Evolutionary conservation across 768 basidiomycete species (phyloP).

Genomic region (Lentinula guzmanii): DNA sequence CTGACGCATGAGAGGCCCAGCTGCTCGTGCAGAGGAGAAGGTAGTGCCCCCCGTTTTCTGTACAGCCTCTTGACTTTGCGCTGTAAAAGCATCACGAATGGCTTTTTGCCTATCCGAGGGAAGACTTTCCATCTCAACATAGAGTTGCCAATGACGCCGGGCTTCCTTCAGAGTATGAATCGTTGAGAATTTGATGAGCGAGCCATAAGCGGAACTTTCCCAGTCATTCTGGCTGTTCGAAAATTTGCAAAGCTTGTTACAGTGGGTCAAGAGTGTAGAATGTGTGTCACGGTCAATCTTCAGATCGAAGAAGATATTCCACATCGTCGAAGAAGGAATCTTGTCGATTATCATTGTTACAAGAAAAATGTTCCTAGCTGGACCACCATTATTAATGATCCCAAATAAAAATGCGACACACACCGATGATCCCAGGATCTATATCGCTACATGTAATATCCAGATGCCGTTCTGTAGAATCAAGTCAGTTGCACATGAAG

Average conservation of each 20-base stretch:
- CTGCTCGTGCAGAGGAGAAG: conserved; percentile 8
- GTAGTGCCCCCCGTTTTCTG: background rate
- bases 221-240: conserved; percentile 20
- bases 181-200: conserved; percentile 22
- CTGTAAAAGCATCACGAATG: conserved; percentile 12
- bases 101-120: conserved; percentile 6
- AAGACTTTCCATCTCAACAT: conserved; percentile 17
- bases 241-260: conserved; percentile 20
- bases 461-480: conserved; percentile 13
- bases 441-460: conserved; percentile 35
- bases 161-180: conserved; percentile 23
- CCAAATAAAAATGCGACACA: background rate
- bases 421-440: conserved; percentile 30
- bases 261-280: conserved; percentile 19
- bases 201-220: conserved; percentile 19
- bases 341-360: conserved; percentile 25
- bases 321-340: conserved; percentile 13
- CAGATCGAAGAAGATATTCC: conserved; percentile 33
- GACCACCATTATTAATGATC: background rate
- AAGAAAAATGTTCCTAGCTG: conserved; percentile 32
- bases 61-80: background rate
- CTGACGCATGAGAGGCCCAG: conserved; percentile 9
- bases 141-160: conserved; percentile 24
- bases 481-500: background rate
- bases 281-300: conserved; percentile 21